Percentiles rank a stretch among this genome's conserved stretches.
Conservation (phyloP, 2,329 filamentous ascomycete species). For the Apiospora hydei region DNA sequence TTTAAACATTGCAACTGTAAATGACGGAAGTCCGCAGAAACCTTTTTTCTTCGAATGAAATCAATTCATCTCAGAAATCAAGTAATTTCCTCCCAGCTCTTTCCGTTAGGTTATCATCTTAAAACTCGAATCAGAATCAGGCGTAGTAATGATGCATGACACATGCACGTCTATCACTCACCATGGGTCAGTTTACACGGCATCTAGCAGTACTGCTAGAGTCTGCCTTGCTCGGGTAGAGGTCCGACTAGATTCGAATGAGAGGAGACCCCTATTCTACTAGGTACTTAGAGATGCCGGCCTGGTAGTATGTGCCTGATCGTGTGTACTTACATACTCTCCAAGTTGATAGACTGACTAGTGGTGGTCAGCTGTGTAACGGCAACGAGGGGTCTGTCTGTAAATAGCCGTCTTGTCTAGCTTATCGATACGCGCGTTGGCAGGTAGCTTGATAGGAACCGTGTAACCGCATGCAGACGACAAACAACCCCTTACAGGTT, state of each 20-base stretch:
- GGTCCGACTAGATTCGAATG: not conserved
- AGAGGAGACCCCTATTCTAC: not conserved
- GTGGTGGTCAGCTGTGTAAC: slow-evolving; percentile 1
- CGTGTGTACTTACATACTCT: not conserved
- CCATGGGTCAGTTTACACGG: not conserved
- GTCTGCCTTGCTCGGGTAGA: not conserved
- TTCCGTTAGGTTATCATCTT: not conserved
- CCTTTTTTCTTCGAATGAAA: not conserved
- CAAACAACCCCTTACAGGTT: not conserved
- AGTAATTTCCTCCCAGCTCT: not conserved
- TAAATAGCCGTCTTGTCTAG: not conserved
- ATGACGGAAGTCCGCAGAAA: not conserved
- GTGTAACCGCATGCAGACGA: not conserved
- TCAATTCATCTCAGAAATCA: not conserved
- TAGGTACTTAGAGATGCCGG: not conserved
- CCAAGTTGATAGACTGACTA: not conserved
- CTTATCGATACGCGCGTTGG: slow-evolving; percentile 7
- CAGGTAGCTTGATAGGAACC: slow-evolving; percentile 6
- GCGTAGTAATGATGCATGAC: not conserved
- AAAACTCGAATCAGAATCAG: not conserved
- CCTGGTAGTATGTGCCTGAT: not conserved
- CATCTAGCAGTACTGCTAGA: not conserved
- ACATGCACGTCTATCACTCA: not conserved
- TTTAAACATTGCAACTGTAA: not conserved
- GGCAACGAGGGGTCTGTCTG: not conserved